Percentiles rank a stretch among this genome's conserved stretches.
Conservation (phyloP, 2,329 filamentous ascomycete species). For the Ophiosphaerella herpotricha region DNA sequence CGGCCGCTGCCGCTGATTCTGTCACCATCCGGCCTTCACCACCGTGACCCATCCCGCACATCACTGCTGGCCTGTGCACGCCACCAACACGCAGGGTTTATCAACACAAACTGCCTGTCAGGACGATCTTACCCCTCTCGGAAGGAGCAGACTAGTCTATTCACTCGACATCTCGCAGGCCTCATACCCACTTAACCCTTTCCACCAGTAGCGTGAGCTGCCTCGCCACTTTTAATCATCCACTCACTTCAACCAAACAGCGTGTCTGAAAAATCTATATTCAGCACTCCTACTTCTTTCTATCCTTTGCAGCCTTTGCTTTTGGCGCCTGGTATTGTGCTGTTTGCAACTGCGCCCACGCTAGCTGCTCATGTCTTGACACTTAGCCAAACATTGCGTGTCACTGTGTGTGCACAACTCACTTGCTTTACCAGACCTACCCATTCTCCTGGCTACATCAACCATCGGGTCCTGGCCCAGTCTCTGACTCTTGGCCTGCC, state of each 20-base stretch:
- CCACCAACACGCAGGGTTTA: constrained; percentile 30
- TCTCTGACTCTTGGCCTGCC: constrained; percentile 30
- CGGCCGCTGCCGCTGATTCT: constrained; percentile 31
- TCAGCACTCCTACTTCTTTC: constrained; percentile 35
- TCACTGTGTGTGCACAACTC: constrained; percentile 28
- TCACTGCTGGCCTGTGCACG: constrained; percentile 43
- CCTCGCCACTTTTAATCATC: constrained; percentile 48
- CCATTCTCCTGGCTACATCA: constrained; percentile 19
- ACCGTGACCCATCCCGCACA: constrained; percentile 44
- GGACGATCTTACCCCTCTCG: constrained; percentile 9
- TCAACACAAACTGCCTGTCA: constrained; percentile 8
- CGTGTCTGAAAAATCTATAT: constrained; percentile 36
- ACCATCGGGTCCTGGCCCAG: constrained; percentile 21
- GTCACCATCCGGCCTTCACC: constrained; percentile 24
- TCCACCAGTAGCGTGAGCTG: constrained; percentile 37
- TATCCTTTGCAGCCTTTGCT: constrained; percentile 36
- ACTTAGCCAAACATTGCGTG: constrained; percentile 28
- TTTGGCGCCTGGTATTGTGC: constrained; percentile 33
- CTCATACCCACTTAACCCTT: constrained; percentile 30
- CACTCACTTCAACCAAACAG: constrained; percentile 41
- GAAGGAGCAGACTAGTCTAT: constrained; percentile 6
- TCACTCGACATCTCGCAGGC: constrained; percentile 15
- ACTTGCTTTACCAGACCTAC: constrained; percentile 24
- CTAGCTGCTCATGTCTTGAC: constrained; percentile 23
- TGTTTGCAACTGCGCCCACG: constrained; percentile 34